Conservation (phyloP, 1,284 basidiomycete species). For the Puccinia triticina region DNA sequence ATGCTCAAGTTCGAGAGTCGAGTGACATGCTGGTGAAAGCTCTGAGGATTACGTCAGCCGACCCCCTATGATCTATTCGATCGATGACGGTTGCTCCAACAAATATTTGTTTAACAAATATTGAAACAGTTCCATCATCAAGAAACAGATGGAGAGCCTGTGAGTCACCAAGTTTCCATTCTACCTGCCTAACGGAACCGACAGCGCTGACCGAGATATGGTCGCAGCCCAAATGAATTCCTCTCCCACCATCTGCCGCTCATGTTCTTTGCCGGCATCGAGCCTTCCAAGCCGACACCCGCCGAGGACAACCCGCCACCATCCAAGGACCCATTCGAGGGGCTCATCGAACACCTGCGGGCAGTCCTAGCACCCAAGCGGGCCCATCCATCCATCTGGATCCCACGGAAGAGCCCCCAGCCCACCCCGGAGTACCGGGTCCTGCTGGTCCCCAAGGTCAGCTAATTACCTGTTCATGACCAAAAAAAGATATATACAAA, state of each 20-base stretch:
- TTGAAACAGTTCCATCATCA: too few relatives aligned
- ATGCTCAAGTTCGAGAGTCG: too few relatives aligned
- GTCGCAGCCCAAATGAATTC: conserved; percentile 60
- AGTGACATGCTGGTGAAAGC: too few relatives aligned
- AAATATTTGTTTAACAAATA: too few relatives aligned
- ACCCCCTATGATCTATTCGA: too few relatives aligned
- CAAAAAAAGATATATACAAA: too few relatives aligned
- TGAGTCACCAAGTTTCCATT: too few relatives aligned
- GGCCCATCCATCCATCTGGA: conserved; percentile 63
- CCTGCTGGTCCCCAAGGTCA: conserved; percentile 75
- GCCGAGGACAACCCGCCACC: conserved; percentile 55
- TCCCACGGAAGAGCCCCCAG: conserved; percentile 52
- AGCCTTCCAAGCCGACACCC: conserved; percentile 57
- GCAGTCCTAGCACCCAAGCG: conserved; percentile 67
- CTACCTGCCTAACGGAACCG: too few relatives aligned
- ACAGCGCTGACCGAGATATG: too few relatives aligned
- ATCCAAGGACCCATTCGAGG: conserved; percentile 61
- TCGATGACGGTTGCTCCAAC: too few relatives aligned
- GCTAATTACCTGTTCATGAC: conserved; percentile 54
- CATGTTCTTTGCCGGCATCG: conserved; percentile 88
- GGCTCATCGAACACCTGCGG: conserved; percentile 66
- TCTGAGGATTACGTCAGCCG: too few relatives aligned
- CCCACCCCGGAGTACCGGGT: conserved; percentile 73
- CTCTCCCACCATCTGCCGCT: conserved; percentile 81
- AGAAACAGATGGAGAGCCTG: too few relatives aligned